Percentiles rank a stretch among this genome's conserved stretches.
Evolutionary conservation across 345 rosid species (phyloP).

Genomic region (Dipteronia dyeriana): DNA sequence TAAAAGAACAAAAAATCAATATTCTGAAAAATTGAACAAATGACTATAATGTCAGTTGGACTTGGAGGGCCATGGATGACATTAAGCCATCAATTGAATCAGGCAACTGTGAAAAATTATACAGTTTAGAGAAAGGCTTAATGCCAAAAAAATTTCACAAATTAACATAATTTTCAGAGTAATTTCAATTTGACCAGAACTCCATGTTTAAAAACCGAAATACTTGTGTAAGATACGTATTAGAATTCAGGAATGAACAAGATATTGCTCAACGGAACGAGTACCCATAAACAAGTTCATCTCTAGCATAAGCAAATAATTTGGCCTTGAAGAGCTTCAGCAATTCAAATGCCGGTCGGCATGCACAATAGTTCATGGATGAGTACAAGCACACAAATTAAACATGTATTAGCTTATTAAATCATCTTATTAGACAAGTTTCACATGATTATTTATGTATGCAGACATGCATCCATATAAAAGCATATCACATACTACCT

Average conservation of each 20-base stretch:
- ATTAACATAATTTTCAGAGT: not conserved
- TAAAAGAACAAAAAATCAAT: not conserved
- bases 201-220: not conserved
- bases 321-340: not conserved
- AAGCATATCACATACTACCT: constrained; percentile 42
- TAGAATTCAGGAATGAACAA: not conserved
- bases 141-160: too few species aligned
- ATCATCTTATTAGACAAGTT: not conserved
- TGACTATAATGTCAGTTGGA: not conserved
- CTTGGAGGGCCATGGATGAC: not conserved
- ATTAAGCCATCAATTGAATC: too few species aligned
- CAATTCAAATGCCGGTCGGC: not conserved
- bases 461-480: not conserved
- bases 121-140: not conserved
- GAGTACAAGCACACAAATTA: not conserved
- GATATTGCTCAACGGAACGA: not conserved
- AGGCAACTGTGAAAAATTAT: too few species aligned
- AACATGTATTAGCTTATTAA: not conserved
- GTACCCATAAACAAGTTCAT: not conserved
- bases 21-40: not conserved
- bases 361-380: not conserved
- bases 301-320: not conserved
- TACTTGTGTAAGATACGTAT: not conserved
- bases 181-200: not conserved
- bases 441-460: not conserved